Evolutionary conservation across 192 early-diverging fungal genomes (phyloP).

Genomic region (Entophlyctis luteolus): DNA sequence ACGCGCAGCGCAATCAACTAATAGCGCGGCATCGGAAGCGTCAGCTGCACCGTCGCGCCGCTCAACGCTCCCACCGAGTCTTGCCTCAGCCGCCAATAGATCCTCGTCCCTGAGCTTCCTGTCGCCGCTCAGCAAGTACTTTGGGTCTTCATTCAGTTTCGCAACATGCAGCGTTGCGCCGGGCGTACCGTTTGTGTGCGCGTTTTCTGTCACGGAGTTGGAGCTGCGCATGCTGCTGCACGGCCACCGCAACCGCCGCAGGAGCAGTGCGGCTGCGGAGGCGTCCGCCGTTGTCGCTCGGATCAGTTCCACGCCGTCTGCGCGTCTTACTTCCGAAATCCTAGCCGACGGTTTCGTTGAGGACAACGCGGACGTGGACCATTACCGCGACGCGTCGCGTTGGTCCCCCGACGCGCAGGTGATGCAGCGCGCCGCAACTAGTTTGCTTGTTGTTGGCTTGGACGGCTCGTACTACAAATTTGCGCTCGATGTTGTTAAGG

Average conservation of each 20-base stretch:
- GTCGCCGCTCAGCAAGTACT: constrained; percentile 66
- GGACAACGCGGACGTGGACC: not conserved
- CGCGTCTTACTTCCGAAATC: not conserved
- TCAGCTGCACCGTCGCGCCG: too few relatives aligned
- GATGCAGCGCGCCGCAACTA: not conserved
- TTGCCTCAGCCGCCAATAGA: constrained; percentile 10
- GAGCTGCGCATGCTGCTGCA: not conserved
- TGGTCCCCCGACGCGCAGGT: not conserved
- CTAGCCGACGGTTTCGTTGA: not conserved
- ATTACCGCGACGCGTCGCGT: not conserved
- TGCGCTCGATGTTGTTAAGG: constrained; percentile 70
- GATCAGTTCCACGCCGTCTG: not conserved
- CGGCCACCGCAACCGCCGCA: too few relatives aligned
- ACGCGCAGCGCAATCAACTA: not conserved
- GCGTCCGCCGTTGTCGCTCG: not conserved
- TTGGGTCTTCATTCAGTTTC: constrained; percentile 92
- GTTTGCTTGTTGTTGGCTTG: not conserved
- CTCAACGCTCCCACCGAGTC: too few relatives aligned
- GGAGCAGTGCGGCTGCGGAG: not conserved
- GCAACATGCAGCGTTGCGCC: constrained; percentile 75
- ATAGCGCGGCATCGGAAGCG: not conserved
- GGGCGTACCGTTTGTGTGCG: constrained; percentile 76
- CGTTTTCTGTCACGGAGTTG: constrained; percentile 54
- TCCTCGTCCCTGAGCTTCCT: constrained; percentile 52
- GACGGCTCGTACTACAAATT: constrained; percentile 86